Conservation (phyloP, 495 filamentous ascomycete species). For the Cenococcum geophilum region DNA sequence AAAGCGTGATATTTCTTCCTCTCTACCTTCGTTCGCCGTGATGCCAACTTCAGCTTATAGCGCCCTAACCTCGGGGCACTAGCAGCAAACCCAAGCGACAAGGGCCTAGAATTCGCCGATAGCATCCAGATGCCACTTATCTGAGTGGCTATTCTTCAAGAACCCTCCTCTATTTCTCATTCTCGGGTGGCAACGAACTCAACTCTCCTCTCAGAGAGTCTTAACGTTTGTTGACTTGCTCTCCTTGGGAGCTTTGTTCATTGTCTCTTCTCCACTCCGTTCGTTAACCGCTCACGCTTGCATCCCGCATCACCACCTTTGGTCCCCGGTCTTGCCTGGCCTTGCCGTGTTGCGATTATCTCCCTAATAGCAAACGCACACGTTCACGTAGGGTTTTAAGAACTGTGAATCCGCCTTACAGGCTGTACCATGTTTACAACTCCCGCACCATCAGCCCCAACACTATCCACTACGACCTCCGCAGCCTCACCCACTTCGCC, state of each 20-base stretch:
- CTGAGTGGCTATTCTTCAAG: background rate
- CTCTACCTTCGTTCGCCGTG: too few relatives aligned
- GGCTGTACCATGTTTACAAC: constrained; percentile 49
- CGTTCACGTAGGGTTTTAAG: too few relatives aligned
- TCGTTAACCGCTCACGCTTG: background rate
- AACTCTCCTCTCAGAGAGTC: background rate
- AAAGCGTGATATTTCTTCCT: too few relatives aligned
- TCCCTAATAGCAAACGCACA: too few relatives aligned
- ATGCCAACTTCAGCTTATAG: too few relatives aligned
- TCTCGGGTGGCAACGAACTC: background rate
- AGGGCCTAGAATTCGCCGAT: background rate
- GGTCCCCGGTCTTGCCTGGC: background rate
- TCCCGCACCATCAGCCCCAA: constrained; percentile 44
- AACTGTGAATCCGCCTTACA: constrained; percentile 10
- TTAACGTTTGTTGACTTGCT: background rate
- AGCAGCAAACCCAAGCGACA: background rate
- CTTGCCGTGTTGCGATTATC: background rate
- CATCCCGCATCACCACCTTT: background rate
- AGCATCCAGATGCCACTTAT: background rate
- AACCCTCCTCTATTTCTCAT: background rate
- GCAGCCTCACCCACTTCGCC: constrained; percentile 44
- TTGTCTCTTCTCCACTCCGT: background rate
- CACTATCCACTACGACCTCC: constrained; percentile 43
- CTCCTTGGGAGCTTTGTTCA: background rate
- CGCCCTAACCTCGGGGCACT: background rate